Conservation (phyloP, 768 basidiomycete species). For the Zangia roseola region DNA sequence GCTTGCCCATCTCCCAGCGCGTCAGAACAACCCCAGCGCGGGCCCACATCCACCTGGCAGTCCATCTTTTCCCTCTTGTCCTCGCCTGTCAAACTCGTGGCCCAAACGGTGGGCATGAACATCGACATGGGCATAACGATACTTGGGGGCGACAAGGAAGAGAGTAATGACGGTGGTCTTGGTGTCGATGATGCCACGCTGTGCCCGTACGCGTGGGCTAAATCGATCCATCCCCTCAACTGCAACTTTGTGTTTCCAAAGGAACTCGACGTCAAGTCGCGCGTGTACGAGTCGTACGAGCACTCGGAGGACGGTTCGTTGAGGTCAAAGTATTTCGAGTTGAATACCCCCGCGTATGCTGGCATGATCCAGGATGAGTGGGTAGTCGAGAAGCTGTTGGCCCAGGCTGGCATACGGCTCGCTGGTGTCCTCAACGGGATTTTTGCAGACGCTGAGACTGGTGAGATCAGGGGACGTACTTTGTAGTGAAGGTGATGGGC, state of each 20-base stretch:
- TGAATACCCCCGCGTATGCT: slow-evolving; percentile 80
- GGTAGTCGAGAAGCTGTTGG: slow-evolving; percentile 79
- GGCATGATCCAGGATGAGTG: slow-evolving; percentile 64
- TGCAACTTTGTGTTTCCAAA: slow-evolving; percentile 82
- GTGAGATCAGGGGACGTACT: background rate
- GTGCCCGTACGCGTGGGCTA: slow-evolving; percentile 81
- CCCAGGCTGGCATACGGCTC: slow-evolving; percentile 80
- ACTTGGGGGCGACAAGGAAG: background rate
- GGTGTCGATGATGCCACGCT: slow-evolving; percentile 54
- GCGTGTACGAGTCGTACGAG: background rate
- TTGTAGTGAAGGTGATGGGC: too few species aligned
- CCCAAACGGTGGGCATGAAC: too few species aligned
- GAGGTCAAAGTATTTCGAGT: slow-evolving; percentile 50
- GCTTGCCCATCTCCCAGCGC: slow-evolving; percentile 48
- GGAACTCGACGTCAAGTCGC: slow-evolving; percentile 47
- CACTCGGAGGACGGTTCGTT: background rate
- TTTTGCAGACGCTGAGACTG: slow-evolving; percentile 36
- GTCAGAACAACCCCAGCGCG: slow-evolving; percentile 3
- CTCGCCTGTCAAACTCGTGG: background rate
- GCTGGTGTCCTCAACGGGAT: slow-evolving; percentile 81
- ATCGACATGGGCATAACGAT: too few species aligned
- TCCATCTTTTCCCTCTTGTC: slow-evolving; percentile 10
- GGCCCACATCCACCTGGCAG: slow-evolving; percentile 28
- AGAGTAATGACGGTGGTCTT: slow-evolving; percentile 19
- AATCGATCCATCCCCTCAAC: slow-evolving; percentile 71